Evolutionary conservation across 2,329 filamentous ascomycete species (phyloP).

Genomic region (Botrytis tulipae): DNA sequence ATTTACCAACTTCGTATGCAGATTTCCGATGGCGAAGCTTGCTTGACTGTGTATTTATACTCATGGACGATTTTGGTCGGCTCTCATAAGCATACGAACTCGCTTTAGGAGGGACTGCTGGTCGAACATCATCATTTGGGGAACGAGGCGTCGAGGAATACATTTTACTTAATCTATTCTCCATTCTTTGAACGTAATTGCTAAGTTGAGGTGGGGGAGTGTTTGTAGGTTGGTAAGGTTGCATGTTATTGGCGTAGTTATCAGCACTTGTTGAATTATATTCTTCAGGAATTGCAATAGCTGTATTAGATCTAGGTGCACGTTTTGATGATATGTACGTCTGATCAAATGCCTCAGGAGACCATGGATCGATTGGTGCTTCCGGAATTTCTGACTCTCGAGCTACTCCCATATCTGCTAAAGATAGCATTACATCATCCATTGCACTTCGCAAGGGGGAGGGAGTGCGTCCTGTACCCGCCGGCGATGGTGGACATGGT

Average conservation of each 20-base stretch:
- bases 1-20: constrained; percentile 72
- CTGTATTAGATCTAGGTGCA: constrained; percentile 63
- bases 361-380: constrained; percentile 73
- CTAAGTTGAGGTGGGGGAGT: constrained; percentile 68
- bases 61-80: constrained; percentile 60
- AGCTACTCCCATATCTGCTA: constrained; percentile 77
- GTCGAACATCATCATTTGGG: constrained; percentile 29
- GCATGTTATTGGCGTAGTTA: constrained; percentile 26
- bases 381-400: constrained; percentile 55
- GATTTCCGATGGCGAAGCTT: constrained; percentile 67
- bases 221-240: constrained; percentile 45
- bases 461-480: constrained; percentile 69
- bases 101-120: constrained; percentile 48
- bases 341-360: constrained; percentile 77
- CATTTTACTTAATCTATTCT: constrained; percentile 61
- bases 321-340: constrained; percentile 37
- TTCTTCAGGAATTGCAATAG: constrained; percentile 61
- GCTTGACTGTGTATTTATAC: constrained; percentile 41
- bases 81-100: constrained; percentile 41
- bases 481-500: constrained; percentile 67
- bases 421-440: constrained; percentile 95
- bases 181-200: constrained; percentile 91
- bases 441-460: constrained; percentile 92
- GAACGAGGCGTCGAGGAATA: constrained; percentile 28
- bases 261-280: constrained; percentile 56